Base-by-base conservation (phyloP, 345 rosid species). In the Populus euphratica region DNA sequence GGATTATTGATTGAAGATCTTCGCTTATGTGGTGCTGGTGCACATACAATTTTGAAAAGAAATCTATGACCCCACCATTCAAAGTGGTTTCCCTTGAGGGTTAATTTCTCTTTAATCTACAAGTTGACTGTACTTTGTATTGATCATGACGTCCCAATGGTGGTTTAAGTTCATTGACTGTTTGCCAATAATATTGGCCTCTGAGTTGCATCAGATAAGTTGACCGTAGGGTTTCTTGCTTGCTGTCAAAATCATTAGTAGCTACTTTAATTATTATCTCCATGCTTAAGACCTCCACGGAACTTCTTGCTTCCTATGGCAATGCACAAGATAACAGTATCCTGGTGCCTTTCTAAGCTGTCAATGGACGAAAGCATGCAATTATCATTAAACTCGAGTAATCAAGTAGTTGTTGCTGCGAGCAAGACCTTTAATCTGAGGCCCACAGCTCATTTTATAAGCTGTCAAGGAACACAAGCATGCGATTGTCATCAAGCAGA, bases 201-300 rank as follows among this genome's bases (percentile, higher is more conserved):
- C n/a, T 47, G 8, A 43, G 2, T 3, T 16, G 36, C 20, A 1
- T 36, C 38, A 23, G 59, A 27, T 72, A 52, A 33, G 63, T 72
- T 72, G 74, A 72, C 74, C 38, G 8, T 9, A 52, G 14, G 18
- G 59, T 25, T 31, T 36, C 8, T 62, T 5, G 64, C 64, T 25
- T 33, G 54, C 31, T 47, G 73, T 76, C 78, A 68, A 52, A 68
- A 68, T 76, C 78, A 68, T 68, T 76, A 68, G 44, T 1, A 39
- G 18, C 66, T 8, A 9, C 77, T 69, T 56, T 38, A 68, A 43
- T 63, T 43, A 65, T 31, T 64, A 36, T 74, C 11, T 29, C 12
- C 25, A 52, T 50, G 35, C 27, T 38, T 76, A 36, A 12, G 36
- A 31, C 65, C 69, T 27, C 39, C 8, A 74, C 20, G 2, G 31